These are phyloP conservation scores for Crepidotus variabilis DNA, from an alignment of 768 basidiomycete genomes.

Conservation along the genomic window DNA sequence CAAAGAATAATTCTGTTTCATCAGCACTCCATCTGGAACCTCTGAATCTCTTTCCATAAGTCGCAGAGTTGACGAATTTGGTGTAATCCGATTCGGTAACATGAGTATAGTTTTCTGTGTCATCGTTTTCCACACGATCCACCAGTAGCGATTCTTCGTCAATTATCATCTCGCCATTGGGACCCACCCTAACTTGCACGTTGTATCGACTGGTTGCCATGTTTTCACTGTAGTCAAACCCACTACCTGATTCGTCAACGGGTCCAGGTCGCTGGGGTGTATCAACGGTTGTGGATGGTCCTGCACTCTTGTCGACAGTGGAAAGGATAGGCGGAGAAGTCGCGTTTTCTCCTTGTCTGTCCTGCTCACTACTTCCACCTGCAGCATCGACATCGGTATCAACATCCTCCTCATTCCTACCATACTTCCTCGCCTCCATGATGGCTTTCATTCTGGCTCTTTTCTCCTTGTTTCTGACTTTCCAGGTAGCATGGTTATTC, in stretches of 20 bases:
- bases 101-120: constrained; percentile 68
- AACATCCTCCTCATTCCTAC: constrained; percentile 44
- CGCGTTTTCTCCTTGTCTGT: background rate
- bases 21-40: constrained; percentile 86
- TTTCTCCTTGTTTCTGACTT: constrained; percentile 62
- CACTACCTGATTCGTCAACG: constrained; percentile 47
- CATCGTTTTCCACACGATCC: constrained; percentile 68
- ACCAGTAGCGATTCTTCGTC: constrained; percentile 84
- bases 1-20: constrained; percentile 85
- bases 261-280: constrained; percentile 13
- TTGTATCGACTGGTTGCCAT: constrained; percentile 70
- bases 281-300: constrained; percentile 11
- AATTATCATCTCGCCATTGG: constrained; percentile 82
- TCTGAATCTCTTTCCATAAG: constrained; percentile 77
- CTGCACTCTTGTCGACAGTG: constrained; percentile 6
- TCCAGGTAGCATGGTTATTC: constrained; percentile 70
- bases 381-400: constrained; percentile 14
- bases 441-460: constrained; percentile 55
- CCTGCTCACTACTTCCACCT: background rate
- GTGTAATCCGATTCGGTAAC: constrained; percentile 79
- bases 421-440: constrained; percentile 77
- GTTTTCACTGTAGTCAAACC: constrained; percentile 67
- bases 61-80: constrained; percentile 81
- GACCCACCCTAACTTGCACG: constrained; percentile 83
- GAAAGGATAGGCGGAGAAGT: constrained; percentile 7